These are phyloP conservation scores for Pythium myriotylum DNA, from an alignment of 352 stramenopile species.

Conservation along the genomic window DNA sequence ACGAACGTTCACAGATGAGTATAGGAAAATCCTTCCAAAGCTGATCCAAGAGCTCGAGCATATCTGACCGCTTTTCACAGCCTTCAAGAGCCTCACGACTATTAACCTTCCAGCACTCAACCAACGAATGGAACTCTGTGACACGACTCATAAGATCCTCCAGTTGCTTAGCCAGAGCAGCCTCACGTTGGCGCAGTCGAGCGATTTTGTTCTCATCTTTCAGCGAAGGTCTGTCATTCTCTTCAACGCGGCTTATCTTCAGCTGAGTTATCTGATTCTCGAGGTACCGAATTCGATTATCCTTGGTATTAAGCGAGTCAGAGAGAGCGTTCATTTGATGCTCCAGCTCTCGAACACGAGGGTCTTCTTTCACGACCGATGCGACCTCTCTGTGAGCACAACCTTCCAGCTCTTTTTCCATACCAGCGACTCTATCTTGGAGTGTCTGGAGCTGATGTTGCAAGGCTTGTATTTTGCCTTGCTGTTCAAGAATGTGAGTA, in stretches of 20 bases:
- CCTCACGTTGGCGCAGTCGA: constrained; percentile 26
- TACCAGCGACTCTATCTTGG: constrained; percentile 37
- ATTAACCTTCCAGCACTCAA: constrained; percentile 57
- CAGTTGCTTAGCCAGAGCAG: constrained; percentile 33
- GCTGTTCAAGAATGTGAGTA: constrained; percentile 64
- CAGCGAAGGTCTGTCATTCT: background rate
- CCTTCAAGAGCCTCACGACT: constrained; percentile 45
- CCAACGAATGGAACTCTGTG: constrained; percentile 44
- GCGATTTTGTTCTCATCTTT: constrained; percentile 14
- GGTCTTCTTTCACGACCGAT: background rate
- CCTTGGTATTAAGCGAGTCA: constrained; percentile 37
- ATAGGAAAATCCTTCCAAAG: constrained; percentile 63
- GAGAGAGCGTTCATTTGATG: constrained; percentile 34
- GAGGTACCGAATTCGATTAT: constrained; percentile 35
- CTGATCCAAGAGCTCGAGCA: constrained; percentile 43
- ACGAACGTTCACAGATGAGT: constrained; percentile 26
- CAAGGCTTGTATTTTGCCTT: constrained; percentile 64
- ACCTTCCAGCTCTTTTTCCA: constrained; percentile 28
- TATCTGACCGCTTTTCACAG: constrained; percentile 32
- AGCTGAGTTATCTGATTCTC: constrained; percentile 41
- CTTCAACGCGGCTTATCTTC: constrained; percentile 9
- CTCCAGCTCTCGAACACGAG: constrained; percentile 27
- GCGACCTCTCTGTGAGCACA: constrained; percentile 11
- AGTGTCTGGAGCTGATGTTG: constrained; percentile 42
- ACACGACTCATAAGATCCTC: constrained; percentile 46